Conservation (phyloP, 257 asterid genomes). For the Schizonepeta tenuifolia region DNA sequence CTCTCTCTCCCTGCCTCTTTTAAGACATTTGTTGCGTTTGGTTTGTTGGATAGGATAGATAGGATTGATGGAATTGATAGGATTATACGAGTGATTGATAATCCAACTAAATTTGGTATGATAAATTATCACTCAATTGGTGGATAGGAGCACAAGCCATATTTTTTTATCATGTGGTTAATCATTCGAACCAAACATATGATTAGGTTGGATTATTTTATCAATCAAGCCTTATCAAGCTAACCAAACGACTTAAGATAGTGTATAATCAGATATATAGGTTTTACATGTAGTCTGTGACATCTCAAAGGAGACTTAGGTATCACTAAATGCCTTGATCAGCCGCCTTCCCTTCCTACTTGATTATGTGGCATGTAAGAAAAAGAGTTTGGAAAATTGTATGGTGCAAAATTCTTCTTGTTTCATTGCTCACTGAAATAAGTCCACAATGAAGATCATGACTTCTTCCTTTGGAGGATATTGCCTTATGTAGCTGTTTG, state of each 20-base stretch:
- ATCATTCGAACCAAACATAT: too few species aligned
- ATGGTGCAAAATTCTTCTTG: background rate
- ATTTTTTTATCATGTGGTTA: too few species aligned
- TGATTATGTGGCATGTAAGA: background rate
- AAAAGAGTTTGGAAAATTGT: background rate
- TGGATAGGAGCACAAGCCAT: too few species aligned
- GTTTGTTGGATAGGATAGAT: too few species aligned
- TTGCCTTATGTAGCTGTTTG: slow-evolving; percentile 30
- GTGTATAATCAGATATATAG: background rate
- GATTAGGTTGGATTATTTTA: too few species aligned
- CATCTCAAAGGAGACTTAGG: background rate
- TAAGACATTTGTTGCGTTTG: too few species aligned
- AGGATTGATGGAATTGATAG: too few species aligned
- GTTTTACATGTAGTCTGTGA: background rate
- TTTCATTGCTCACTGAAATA: slow-evolving; percentile 13
- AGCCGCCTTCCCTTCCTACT: slow-evolving; percentile 13
- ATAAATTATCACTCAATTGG: too few species aligned
- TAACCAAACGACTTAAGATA: too few species aligned
- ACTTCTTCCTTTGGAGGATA: background rate
- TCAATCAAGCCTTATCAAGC: too few species aligned
- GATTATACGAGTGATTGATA: too few species aligned
- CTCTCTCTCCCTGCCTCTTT: background rate
- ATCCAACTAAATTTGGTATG: too few species aligned
- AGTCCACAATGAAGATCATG: background rate
- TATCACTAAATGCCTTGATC: slow-evolving; percentile 5